Evolutionary conservation across 2,329 filamentous ascomycete species (phyloP).

Genomic region (Cercospora beticola): DNA sequence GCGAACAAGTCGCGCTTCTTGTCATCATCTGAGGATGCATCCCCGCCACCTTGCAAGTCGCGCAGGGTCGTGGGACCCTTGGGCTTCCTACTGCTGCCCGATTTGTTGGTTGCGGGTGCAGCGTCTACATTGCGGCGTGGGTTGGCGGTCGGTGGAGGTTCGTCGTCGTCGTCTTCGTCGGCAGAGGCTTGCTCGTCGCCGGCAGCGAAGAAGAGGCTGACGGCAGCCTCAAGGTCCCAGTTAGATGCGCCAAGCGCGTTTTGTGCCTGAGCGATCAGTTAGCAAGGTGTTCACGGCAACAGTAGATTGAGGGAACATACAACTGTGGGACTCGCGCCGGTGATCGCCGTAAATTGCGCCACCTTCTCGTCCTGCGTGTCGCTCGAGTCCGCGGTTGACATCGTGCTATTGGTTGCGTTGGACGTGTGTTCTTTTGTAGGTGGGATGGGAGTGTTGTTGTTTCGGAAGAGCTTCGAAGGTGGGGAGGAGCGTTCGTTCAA

Average conservation of each 20-base stretch:
- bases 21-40: constrained; percentile 62
- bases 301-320: constrained; percentile 27
- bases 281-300: not conserved
- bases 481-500: no score
- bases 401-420: no score
- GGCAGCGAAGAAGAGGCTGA: constrained; percentile 47
- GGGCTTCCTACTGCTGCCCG: constrained; percentile 31
- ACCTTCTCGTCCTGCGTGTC: constrained; percentile 30
- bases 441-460: no score
- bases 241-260: constrained; percentile 45
- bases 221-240: constrained; percentile 49
- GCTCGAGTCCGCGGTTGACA: no score
- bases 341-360: constrained; percentile 40
- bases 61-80: constrained; percentile 45
- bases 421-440: no score
- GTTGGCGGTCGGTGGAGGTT: constrained; percentile 14
- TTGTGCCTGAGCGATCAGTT: constrained; percentile 42
- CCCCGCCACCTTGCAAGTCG: constrained; percentile 53
- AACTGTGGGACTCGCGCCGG: constrained; percentile 36
- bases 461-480: no score
- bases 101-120: constrained; percentile 19
- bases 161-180: constrained; percentile 36
- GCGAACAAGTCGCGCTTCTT: constrained; percentile 71
- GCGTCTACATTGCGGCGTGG: not conserved
- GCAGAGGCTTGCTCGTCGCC: constrained; percentile 41